Percentiles rank a stretch among this genome's conserved stretches.
Conservation (phyloP, 768 basidiomycete species). For the Phaeotremella skinneri region DNA sequence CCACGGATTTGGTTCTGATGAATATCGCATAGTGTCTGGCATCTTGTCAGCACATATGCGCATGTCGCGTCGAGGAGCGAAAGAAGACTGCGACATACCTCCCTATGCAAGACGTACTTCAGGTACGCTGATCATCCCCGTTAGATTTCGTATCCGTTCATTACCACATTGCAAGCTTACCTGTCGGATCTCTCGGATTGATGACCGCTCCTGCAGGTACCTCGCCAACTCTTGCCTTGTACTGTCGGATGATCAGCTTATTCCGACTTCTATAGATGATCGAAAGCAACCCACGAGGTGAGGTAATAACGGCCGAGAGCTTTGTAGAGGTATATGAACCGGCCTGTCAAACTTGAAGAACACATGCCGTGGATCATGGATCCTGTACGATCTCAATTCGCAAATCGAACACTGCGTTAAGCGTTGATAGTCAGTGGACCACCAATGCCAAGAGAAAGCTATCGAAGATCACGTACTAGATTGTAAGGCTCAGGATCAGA, state of each 20-base stretch:
- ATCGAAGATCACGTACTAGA: constrained; percentile 59
- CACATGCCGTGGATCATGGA: constrained; percentile 79
- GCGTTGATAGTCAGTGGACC: constrained; percentile 7
- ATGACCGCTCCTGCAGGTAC: constrained; percentile 19
- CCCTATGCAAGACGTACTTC: constrained; percentile 41
- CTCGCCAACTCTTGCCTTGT: constrained; percentile 29
- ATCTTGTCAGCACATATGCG: constrained; percentile 2
- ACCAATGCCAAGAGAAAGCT: background rate
- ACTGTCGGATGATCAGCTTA: constrained; percentile 1
- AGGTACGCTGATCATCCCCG: constrained; percentile 40
- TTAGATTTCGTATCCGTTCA: constrained; percentile 18
- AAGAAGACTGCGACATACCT: constrained; percentile 15
- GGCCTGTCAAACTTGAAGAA: constrained; percentile 86
- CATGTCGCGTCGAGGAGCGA: too few relatives aligned
- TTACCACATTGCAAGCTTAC: background rate
- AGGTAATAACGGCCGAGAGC: constrained; percentile 65
- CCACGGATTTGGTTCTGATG: constrained; percentile 81
- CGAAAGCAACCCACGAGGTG: constrained; percentile 58
- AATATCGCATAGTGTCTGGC: constrained; percentile 79
- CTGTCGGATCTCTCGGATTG: constrained; percentile 20
- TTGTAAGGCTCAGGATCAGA: constrained; percentile 69
- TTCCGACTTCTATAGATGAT: constrained; percentile 1
- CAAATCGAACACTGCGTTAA: constrained; percentile 69
- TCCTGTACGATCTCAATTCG: constrained; percentile 69
- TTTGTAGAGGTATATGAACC: constrained; percentile 63